Evolutionary conservation across 2,329 filamentous ascomycete species (phyloP).

Genomic region (Diaporthe destruens): DNA sequence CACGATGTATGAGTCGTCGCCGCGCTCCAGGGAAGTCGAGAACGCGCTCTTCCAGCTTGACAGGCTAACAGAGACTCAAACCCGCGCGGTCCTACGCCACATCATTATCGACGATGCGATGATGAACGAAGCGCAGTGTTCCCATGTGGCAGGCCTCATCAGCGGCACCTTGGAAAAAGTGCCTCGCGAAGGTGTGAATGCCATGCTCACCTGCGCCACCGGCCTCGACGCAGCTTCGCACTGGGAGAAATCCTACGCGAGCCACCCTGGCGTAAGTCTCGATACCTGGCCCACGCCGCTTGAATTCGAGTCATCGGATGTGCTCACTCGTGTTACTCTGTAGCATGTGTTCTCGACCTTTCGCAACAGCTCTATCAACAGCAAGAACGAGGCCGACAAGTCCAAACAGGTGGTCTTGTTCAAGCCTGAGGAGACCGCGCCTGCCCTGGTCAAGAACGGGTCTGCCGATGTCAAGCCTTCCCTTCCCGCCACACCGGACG

Average conservation of each 20-base stretch:
- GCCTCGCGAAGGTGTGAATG: not conserved
- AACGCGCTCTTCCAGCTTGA: constrained; percentile 15
- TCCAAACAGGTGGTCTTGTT: not conserved
- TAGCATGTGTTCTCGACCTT: constrained; percentile 1
- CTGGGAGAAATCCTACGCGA: constrained; percentile 9
- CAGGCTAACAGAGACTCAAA: not conserved
- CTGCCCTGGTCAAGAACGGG: not conserved
- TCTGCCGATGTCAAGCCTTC: not conserved
- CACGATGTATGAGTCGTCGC: not conserved
- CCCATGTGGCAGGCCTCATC: constrained; percentile 10
- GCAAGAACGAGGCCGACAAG: not conserved
- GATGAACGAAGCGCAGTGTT: constrained; percentile 15
- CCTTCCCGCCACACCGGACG: not conserved
- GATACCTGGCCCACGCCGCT: fast-evolving
- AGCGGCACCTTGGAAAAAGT: constrained; percentile 1
- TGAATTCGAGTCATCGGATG: fast-evolving
- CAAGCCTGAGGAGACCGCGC: not conserved
- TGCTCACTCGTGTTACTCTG: not conserved
- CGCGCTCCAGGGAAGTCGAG: not conserved
- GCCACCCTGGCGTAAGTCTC: constrained; percentile 13
- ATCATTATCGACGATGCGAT: constrained; percentile 10
- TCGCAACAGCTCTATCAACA: not conserved
- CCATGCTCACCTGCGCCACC: not conserved
- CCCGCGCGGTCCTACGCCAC: not conserved
- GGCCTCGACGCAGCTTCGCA: not conserved